Percentiles rank a stretch among this genome's conserved stretches.
Conservation (phyloP, 1,284 basidiomycete species). For the Heterobasidion occidentale region DNA sequence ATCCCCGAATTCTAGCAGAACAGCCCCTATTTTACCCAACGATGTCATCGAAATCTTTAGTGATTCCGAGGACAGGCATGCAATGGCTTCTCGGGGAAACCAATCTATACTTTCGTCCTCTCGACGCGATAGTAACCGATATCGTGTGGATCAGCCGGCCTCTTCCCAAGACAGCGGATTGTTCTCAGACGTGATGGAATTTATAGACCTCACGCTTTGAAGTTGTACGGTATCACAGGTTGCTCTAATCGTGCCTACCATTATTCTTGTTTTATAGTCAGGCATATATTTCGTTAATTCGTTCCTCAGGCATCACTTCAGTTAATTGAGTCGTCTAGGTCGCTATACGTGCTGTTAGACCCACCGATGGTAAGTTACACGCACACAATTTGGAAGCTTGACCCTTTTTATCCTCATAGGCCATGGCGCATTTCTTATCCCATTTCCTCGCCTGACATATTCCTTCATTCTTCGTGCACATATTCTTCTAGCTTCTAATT, state of each 20-base stretch:
- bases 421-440: too few species aligned
- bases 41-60: not conserved
- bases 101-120: conserved; percentile 1
- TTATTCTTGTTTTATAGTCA: too few species aligned
- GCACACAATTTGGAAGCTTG: too few species aligned
- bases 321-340: too few species aligned
- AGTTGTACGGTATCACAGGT: not conserved
- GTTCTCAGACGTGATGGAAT: conserved; percentile 4
- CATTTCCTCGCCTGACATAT: too few species aligned
- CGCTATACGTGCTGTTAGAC: too few species aligned
- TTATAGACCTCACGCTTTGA: conserved; percentile 3
- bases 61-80: not conserved
- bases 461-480: too few species aligned
- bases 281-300: too few species aligned
- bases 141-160: conserved; percentile 9
- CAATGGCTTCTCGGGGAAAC: not conserved
- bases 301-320: too few species aligned
- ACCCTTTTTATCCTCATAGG: too few species aligned
- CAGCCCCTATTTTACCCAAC: not conserved
- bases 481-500: too few species aligned
- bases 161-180: conserved; percentile 15
- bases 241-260: not conserved
- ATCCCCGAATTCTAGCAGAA: not conserved
- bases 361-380: too few species aligned
- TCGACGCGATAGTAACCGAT: conserved; percentile 10